These are phyloP conservation scores for Cornus florida DNA, from an alignment of 148 eudicot genomes.

Conservation along the genomic window DNA sequence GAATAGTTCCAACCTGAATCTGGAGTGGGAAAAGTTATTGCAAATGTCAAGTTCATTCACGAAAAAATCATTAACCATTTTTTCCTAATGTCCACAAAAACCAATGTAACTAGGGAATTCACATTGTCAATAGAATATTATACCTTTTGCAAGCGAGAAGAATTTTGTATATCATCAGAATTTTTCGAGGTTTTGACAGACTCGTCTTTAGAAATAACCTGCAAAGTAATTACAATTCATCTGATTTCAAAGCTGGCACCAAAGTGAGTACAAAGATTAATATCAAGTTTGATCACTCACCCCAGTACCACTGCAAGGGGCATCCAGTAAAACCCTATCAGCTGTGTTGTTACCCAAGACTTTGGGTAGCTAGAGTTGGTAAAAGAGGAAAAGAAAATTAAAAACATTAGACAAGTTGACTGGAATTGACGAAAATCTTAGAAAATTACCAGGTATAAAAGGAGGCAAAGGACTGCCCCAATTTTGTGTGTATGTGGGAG, in stretches of 20 bases:
- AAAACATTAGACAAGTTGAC: neutral
- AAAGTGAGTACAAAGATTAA: neutral
- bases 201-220: slow-evolving; percentile 98
- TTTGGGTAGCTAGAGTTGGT: slow-evolving; percentile 68
- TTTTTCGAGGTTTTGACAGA: slow-evolving; percentile 86
- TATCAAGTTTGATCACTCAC: slow-evolving; percentile 37
- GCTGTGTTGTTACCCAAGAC: slow-evolving; percentile 77
- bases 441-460: neutral
- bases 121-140: neutral
- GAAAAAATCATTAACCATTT: neutral
- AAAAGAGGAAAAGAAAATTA: slow-evolving; percentile 5
- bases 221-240: slow-evolving; percentile 14
- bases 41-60: neutral
- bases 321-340: slow-evolving; percentile 89
- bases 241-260: neutral
- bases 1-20: too few relatives aligned
- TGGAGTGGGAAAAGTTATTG: too few relatives aligned
- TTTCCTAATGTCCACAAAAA: neutral
- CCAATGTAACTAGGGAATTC: neutral
- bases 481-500: neutral
- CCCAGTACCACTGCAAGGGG: slow-evolving; percentile 99
- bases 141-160: slow-evolving; percentile 86
- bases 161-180: slow-evolving; percentile 70
- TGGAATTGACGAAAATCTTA: neutral
- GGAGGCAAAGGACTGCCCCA: neutral